A percentile compares a stretch with the other conserved stretches of the same genome.
Evolutionary conservation across 768 basidiomycete species (phyloP).

Genomic region (Megacollybia marginata): DNA sequence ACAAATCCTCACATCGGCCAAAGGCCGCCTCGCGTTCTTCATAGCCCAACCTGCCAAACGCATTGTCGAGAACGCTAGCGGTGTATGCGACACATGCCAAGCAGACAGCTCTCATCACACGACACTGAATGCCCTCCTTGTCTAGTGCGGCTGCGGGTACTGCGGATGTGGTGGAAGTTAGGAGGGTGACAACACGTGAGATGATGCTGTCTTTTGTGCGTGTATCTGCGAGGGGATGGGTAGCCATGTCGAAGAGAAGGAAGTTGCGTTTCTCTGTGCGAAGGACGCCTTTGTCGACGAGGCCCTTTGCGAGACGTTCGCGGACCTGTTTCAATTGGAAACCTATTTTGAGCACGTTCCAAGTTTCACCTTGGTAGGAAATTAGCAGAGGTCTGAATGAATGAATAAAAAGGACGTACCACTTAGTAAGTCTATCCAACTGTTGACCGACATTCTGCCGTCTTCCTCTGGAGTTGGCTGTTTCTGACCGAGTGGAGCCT

Average conservation of each 20-base stretch:
- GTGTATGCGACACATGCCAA: constrained; percentile 91
- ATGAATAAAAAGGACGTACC: constrained; percentile 48
- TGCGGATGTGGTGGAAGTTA: constrained; percentile 77
- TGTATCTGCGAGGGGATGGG: constrained; percentile 92
- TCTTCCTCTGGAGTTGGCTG: constrained; percentile 12
- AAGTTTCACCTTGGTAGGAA: constrained; percentile 78
- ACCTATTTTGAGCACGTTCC: constrained; percentile 99
- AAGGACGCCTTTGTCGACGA: constrained; percentile 98
- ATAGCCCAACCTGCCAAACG: constrained; percentile 80
- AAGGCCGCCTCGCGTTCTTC: constrained; percentile 94
- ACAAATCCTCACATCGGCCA: constrained; percentile 86
- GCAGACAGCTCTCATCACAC: constrained; percentile 73
- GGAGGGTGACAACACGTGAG: constrained; percentile 62
- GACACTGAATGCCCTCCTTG: constrained; percentile 74
- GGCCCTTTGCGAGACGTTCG: constrained; percentile 92
- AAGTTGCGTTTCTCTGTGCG: constrained; percentile 99
- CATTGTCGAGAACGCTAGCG: constrained; percentile 92
- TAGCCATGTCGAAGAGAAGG: constrained; percentile 98
- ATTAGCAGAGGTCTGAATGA: background rate
- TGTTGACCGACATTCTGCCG: constrained; percentile 76
- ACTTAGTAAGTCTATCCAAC: constrained; percentile 92
- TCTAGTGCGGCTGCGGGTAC: constrained; percentile 70
- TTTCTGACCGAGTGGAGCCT: constrained; percentile 20
- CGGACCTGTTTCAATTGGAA: constrained; percentile 98
- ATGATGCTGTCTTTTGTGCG: constrained; percentile 85